phyloP scores from a whole-genome alignment of 1,284 basidiomycete species.

The Hortiboletus rubellus region DNA sequence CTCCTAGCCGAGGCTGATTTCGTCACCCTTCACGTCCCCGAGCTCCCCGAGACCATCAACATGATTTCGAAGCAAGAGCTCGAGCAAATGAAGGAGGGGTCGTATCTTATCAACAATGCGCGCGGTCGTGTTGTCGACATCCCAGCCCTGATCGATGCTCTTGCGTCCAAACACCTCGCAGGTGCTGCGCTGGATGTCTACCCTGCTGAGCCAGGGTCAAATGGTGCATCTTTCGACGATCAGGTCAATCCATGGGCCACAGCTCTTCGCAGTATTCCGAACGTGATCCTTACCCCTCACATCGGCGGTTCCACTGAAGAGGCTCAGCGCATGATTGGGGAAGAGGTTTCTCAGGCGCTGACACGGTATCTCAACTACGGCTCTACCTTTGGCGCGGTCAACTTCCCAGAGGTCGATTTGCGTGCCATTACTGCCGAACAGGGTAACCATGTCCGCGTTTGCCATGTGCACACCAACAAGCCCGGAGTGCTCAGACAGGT shows the following conservation, averaged over 20 bases:
- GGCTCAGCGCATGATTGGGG: constrained; percentile 96
- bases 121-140: constrained; percentile 96
- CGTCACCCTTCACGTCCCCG: constrained; percentile 95
- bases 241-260: constrained; percentile 81
- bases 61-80: constrained; percentile 86
- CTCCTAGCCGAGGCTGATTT: constrained; percentile 88
- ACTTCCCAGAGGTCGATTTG: constrained; percentile 99
- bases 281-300: constrained; percentile 96
- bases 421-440: constrained; percentile 89
- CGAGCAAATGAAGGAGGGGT: constrained; percentile 90
- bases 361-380: constrained; percentile 93
- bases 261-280: constrained; percentile 72
- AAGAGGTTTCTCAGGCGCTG: constrained; percentile 88
- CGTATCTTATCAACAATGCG: constrained; percentile 98
- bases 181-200: constrained; percentile 96
- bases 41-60: constrained; percentile 93
- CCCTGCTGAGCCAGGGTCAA: constrained; percentile 89
- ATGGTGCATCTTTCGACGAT: constrained; percentile 87
- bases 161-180: constrained; percentile 85
- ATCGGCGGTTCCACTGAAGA: constrained; percentile 99
- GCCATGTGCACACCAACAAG: constrained; percentile 96
- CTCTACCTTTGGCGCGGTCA: constrained; percentile 89
- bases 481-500: constrained; percentile 96
- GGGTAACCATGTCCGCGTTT: constrained; percentile 82
- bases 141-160: constrained; percentile 80